Conservation (phyloP, 306 rosid genomes). For the Styphnolobium japonicum region DNA sequence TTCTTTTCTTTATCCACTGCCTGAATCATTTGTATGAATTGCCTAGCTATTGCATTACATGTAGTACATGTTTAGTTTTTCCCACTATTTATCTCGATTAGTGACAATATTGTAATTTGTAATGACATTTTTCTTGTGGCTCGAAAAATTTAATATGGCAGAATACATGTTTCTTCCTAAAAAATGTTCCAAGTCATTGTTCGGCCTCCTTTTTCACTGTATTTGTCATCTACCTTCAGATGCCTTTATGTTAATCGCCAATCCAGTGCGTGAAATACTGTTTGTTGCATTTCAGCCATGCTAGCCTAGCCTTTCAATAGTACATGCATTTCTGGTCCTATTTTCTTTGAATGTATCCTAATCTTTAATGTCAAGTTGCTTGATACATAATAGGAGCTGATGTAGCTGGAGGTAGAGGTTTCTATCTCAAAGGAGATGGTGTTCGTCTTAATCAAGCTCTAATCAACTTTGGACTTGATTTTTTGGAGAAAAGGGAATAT, state of each 20-base stretch:
- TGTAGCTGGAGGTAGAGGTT: conserved; percentile 96
- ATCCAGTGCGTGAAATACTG: not conserved
- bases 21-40: not conserved
- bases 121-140: not conserved
- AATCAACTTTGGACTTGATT: conserved; percentile 84
- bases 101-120: not conserved
- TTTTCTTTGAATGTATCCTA: not conserved
- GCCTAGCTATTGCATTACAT: not conserved
- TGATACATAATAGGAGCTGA: conserved; percentile 70
- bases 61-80: not conserved
- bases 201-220: not conserved
- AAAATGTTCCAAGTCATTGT: not conserved
- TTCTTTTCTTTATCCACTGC: not conserved
- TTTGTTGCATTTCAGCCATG: not conserved
- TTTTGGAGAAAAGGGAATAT: conserved; percentile 76
- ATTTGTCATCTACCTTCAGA: not conserved
- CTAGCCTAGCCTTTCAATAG: not conserved
- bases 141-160: not conserved
- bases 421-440: conserved; percentile 87
- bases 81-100: not conserved
- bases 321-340: not conserved
- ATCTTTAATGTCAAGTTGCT: conserved; percentile 10
- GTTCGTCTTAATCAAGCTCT: conserved; percentile 95
- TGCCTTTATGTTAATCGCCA: not conserved
- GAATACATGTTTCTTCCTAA: not conserved